These are phyloP conservation scores for Malassezia dermatis DNA, from an alignment of 1,284 basidiomycete species.

Conservation along the genomic window DNA sequence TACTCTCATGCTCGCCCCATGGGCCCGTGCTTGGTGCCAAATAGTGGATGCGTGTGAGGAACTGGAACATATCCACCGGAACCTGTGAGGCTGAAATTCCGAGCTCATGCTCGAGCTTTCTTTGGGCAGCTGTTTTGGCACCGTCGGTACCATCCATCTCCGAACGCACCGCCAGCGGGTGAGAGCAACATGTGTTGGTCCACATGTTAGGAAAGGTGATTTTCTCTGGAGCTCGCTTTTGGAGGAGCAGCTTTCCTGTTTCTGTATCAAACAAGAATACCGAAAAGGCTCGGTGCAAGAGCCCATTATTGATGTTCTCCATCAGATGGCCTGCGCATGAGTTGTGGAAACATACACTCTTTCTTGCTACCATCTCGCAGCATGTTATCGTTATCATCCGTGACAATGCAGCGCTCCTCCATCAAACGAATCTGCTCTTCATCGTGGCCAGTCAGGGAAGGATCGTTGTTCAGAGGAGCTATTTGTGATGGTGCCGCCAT, in stretches of 20 bases:
- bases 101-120: slow-evolving; percentile 93
- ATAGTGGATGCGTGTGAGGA: slow-evolving; percentile 93
- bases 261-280: slow-evolving; percentile 90
- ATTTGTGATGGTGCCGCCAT: neutral
- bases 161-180: slow-evolving; percentile 65
- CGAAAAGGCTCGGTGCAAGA: slow-evolving; percentile 95
- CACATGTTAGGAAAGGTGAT: slow-evolving; percentile 99
- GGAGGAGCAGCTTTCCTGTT: slow-evolving; percentile 87
- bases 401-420: slow-evolving; percentile 93
- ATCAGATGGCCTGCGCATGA: slow-evolving; percentile 74
- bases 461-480: slow-evolving; percentile 8
- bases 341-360: slow-evolving; percentile 60
- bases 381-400: slow-evolving; percentile 74
- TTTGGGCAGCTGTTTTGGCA: slow-evolving; percentile 74
- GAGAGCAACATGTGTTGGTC: slow-evolving; percentile 99
- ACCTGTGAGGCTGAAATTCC: slow-evolving; percentile 68
- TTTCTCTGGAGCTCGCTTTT: slow-evolving; percentile 90
- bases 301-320: slow-evolving; percentile 87
- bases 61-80: slow-evolving; percentile 78
- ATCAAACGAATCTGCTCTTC: slow-evolving; percentile 62
- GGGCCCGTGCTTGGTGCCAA: slow-evolving; percentile 80
- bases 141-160: slow-evolving; percentile 62
- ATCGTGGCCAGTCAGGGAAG: slow-evolving; percentile 44
- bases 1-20: slow-evolving; percentile 99
- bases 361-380: slow-evolving; percentile 63